Conservation (phyloP, 805 yeast genomes). For the Starmera amethionina region DNA sequence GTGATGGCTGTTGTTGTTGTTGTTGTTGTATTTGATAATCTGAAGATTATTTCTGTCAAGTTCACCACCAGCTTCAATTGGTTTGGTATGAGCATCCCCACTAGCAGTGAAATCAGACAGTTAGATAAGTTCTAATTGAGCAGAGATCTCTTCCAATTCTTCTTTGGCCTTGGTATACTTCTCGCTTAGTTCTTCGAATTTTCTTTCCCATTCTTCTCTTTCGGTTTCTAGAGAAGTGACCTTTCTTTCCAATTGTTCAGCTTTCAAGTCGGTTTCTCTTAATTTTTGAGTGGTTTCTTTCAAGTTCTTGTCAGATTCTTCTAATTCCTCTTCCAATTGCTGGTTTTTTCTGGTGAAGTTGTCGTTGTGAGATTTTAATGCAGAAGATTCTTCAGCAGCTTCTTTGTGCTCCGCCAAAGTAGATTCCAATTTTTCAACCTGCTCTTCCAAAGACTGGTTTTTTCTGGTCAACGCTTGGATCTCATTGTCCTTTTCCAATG, state of each 20-base stretch:
- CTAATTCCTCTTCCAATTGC: conserved; percentile 84
- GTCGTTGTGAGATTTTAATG: conserved; percentile 83
- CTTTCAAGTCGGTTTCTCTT: conserved; percentile 91
- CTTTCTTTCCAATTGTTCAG: conserved; percentile 92
- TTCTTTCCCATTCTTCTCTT: conserved; percentile 84
- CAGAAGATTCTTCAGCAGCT: conserved; percentile 83
- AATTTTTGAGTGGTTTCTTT: conserved; percentile 89
- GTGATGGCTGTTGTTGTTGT: too few species aligned
- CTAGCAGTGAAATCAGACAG: conserved; percentile 1
- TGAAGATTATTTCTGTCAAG: too few species aligned
- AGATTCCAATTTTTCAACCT: conserved; percentile 63
- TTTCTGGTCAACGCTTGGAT: conserved; percentile 88
- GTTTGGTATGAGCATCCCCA: too few species aligned
- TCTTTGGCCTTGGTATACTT: conserved; percentile 79
- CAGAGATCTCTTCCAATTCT: conserved; percentile 93
- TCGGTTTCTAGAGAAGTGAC: conserved; percentile 87
- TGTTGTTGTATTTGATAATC: too few species aligned
- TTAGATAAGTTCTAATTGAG: conserved; percentile 66
- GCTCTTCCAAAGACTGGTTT: conserved; percentile 79
- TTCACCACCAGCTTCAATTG: too few species aligned
- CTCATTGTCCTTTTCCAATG: conserved; percentile 87
- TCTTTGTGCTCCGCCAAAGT: conserved; percentile 70
- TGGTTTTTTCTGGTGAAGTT: conserved; percentile 84
- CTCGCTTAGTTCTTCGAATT: conserved; percentile 77
- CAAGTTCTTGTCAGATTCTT: conserved; percentile 81